phyloP scores from a whole-genome alignment of 192 early-diverging fungal species.

The Backusella circina region DNA sequence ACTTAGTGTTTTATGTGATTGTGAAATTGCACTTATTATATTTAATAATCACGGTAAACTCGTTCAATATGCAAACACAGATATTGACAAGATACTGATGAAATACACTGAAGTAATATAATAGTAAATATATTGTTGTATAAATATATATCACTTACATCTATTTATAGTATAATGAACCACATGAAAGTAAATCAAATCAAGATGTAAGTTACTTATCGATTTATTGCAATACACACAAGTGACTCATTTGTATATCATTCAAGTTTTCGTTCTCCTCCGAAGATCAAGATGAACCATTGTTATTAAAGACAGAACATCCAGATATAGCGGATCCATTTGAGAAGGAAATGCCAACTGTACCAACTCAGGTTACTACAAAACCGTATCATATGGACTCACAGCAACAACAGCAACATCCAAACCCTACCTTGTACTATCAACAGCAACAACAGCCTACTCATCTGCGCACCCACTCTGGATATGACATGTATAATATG shows the following conservation, averaged over 20 bases:
- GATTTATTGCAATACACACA: not conserved
- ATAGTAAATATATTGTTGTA: not conserved
- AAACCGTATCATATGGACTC: not conserved
- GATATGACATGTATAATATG: constrained; percentile 5
- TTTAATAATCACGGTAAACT: constrained; percentile 93
- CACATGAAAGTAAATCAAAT: constrained; percentile 39
- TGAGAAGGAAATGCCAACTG: constrained; percentile 6
- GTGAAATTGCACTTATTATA: constrained; percentile 93
- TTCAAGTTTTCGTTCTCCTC: constrained; percentile 18
- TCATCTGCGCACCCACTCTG: not conserved
- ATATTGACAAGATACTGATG: constrained; percentile 94
- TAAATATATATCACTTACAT: not conserved
- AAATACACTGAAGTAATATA: constrained; percentile 77
- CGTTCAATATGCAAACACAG: constrained; percentile 88
- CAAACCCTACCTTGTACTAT: constrained; percentile 5
- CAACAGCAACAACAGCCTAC: constrained; percentile 14
- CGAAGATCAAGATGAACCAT: constrained; percentile 10
- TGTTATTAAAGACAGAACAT: not conserved
- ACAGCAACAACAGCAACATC: constrained; percentile 10
- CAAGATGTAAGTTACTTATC: constrained; percentile 30
- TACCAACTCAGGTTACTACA: constrained; percentile 8
- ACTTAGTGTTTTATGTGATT: constrained; percentile 90
- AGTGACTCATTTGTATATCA: not conserved
- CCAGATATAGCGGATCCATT: not conserved
- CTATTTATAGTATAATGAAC: constrained; percentile 34